Conservation (phyloP, 2,329 filamentous ascomycete species). For the Xylariales sp. region DNA sequence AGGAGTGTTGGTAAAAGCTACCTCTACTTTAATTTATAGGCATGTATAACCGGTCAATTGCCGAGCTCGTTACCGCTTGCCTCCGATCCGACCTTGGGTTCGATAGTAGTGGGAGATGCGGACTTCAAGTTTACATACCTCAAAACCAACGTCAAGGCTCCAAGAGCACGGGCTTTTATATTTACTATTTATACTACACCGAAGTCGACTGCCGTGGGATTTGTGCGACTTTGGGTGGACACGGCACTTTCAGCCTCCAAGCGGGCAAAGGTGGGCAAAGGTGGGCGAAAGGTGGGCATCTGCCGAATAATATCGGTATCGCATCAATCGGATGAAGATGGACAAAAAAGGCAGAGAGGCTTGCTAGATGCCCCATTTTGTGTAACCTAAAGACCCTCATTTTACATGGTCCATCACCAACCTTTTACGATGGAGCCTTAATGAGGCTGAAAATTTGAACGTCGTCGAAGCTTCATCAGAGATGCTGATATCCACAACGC, state of each 20-base stretch:
- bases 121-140: neutral
- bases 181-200: slow-evolving; percentile 31
- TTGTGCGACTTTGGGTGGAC: slow-evolving; percentile 48
- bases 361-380: slow-evolving; percentile 45
- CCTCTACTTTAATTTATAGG: neutral
- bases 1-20: neutral
- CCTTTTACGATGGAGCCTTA: slow-evolving; percentile 42
- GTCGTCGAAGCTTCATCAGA: slow-evolving; percentile 36
- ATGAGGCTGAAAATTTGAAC: slow-evolving; percentile 44
- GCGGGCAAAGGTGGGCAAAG: slow-evolving; percentile 34
- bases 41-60: neutral
- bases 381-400: slow-evolving; percentile 48
- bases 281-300: slow-evolving; percentile 38
- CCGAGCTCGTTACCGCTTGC: slow-evolving; percentile 9
- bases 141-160: slow-evolving; percentile 9
- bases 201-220: slow-evolving; percentile 38
- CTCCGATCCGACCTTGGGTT: neutral
- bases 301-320: slow-evolving; percentile 34
- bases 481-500: slow-evolving; percentile 40
- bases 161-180: slow-evolving; percentile 16
- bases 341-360: slow-evolving; percentile 37
- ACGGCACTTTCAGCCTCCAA: slow-evolving; percentile 45
- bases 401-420: slow-evolving; percentile 42
- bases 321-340: slow-evolving; percentile 36
- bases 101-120: neutral